phyloP scores from a whole-genome alignment of 2,329 filamentous ascomycete species.

The Pseudogymnoascus sp. region DNA sequence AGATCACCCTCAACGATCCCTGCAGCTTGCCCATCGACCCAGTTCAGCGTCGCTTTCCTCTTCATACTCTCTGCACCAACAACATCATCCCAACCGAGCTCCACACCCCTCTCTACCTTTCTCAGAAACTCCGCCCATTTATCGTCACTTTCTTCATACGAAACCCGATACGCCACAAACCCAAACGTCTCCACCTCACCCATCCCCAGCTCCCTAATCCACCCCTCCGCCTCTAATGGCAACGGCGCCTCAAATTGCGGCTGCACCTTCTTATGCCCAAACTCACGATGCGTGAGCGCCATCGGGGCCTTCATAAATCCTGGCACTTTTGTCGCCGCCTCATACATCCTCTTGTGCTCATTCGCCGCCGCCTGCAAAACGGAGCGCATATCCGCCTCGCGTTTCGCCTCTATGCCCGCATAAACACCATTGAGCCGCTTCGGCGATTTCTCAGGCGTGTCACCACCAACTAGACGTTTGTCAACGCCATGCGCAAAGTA shows the following conservation, averaged over 20 bases:
- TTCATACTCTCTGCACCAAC: constrained; percentile 12
- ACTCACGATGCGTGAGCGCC: constrained; percentile 16
- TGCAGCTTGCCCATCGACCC: constrained; percentile 17
- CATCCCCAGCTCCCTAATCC: constrained; percentile 13
- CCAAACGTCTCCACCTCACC: constrained; percentile 15
- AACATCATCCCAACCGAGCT: constrained; percentile 15
- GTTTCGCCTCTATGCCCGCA: constrained; percentile 10
- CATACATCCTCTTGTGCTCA: background rate
- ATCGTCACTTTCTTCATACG: constrained; percentile 14
- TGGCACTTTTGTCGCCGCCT: background rate
- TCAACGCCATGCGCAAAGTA: constrained; percentile 12
- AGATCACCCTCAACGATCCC: constrained; percentile 17
- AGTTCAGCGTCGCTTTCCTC: constrained; percentile 16
- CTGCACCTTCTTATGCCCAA: constrained; percentile 13
- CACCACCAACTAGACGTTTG: constrained; percentile 4
- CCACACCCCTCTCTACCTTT: constrained; percentile 12
- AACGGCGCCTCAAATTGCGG: constrained; percentile 14
- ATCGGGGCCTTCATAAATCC: constrained; percentile 16
- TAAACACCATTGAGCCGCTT: constrained; percentile 12
- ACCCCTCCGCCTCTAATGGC: constrained; percentile 4
- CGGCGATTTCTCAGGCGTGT: constrained; percentile 5
- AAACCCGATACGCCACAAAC: constrained; percentile 17
- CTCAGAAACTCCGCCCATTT: constrained; percentile 13
- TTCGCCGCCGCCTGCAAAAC: background rate
- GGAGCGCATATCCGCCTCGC: background rate